phyloP scores from a whole-genome alignment of 169 alveolate species.

The Perkinsus marinus region DNA sequence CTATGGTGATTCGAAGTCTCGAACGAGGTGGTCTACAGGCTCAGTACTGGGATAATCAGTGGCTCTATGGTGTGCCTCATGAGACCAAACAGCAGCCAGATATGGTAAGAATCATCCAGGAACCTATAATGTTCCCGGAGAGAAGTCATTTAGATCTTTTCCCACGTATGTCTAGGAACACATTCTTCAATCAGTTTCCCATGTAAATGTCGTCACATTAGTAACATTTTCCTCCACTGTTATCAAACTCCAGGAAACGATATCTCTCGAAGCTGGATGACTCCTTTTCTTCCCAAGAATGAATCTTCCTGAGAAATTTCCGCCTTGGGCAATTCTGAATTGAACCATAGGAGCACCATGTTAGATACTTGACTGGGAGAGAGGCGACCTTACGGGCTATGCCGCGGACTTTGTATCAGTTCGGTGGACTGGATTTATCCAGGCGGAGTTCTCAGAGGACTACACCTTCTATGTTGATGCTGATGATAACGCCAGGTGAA shows the following conservation, averaged over 20 bases:
- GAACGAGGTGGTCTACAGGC: conserved; percentile 6
- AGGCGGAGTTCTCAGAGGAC: background rate
- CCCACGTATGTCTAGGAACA: too few relatives aligned
- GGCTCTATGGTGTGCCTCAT: conserved; percentile 3
- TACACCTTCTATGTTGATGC: background rate
- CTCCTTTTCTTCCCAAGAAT: too few relatives aligned
- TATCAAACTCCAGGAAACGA: background rate
- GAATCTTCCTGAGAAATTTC: too few relatives aligned
- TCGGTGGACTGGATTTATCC: background rate
- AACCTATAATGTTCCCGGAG: too few relatives aligned
- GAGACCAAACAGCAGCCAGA: conserved; percentile 2
- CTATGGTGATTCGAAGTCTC: background rate
- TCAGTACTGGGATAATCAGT: conserved; percentile 10
- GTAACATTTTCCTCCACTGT: too few relatives aligned
- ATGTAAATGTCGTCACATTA: too few relatives aligned
- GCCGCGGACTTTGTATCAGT: background rate
- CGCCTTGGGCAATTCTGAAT: too few relatives aligned
- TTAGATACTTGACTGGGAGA: background rate
- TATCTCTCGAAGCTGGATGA: background rate
- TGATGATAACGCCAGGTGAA: background rate
- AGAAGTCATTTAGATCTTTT: too few relatives aligned
- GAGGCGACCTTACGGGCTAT: background rate
- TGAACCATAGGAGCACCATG: too few relatives aligned
- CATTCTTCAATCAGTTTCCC: too few relatives aligned
- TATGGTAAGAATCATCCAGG: background rate